These are phyloP conservation scores for Hordeum marinum DNA, from an alignment of 176 grass and related monocot species.

Conservation along the genomic window DNA sequence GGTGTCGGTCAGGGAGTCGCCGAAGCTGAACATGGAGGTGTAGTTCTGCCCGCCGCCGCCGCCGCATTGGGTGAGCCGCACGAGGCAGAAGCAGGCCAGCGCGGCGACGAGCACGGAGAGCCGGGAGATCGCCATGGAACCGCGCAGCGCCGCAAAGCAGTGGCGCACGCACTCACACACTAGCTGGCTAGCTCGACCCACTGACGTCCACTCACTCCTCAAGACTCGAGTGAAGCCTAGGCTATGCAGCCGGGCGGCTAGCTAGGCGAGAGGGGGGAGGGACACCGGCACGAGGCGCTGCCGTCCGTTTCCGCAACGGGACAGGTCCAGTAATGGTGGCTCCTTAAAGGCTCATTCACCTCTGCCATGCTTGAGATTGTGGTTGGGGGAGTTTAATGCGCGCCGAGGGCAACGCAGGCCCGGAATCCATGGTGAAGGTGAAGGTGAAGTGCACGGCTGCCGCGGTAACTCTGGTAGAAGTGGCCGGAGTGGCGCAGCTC, in stretches of 20 bases:
- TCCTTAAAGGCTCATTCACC: conserved; percentile 1
- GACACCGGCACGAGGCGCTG: conserved; percentile 7
- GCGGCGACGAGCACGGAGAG: conserved; percentile 26
- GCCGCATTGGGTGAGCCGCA: conserved; percentile 24
- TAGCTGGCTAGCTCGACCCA: neutral
- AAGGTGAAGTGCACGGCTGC: neutral
- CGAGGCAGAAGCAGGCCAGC: conserved; percentile 34
- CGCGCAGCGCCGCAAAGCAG: conserved; percentile 11
- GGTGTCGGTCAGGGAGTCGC: conserved; percentile 80
- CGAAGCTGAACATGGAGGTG: conserved; percentile 82
- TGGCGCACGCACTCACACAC: neutral
- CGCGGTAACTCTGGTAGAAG: neutral
- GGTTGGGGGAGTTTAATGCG: conserved; percentile 42
- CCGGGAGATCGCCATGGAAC: conserved; percentile 41
- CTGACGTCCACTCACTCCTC: neutral
- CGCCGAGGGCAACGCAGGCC: conserved; percentile 2
- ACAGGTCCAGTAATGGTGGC: conserved; percentile 27
- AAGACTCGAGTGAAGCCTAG: neutral
- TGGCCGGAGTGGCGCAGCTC: neutral
- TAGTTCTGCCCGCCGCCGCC: conserved; percentile 45
- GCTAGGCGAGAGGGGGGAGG: neutral
- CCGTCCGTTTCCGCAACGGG: neutral
- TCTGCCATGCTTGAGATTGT: conserved; percentile 24
- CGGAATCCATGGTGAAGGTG: conserved; percentile 7
- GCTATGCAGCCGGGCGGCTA: neutral